Conservation (phyloP, 139 green algal species). For the Eudorina sp. region DNA sequence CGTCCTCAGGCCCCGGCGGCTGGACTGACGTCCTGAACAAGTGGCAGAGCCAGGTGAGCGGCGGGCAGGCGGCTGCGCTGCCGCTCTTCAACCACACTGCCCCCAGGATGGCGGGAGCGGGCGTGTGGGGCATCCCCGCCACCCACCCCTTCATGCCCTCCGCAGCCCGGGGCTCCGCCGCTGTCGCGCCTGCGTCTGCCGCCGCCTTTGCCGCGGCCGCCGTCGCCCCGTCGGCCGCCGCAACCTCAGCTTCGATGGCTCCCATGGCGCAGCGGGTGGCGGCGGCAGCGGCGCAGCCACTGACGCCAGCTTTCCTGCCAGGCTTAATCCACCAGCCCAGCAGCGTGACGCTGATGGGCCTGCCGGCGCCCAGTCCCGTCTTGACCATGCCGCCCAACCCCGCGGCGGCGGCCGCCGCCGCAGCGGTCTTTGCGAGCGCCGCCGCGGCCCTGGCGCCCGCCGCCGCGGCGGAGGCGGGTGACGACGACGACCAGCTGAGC, state of each 20-base stretch:
- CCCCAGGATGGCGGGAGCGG: background rate
- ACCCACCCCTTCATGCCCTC: constrained; percentile 5
- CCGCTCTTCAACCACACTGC: constrained; percentile 28
- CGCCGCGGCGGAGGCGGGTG: background rate
- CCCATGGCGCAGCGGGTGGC: background rate
- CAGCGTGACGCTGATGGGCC: background rate
- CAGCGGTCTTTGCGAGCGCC: background rate
- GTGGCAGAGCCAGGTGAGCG: background rate
- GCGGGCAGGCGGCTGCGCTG: background rate
- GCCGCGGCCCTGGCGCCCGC: background rate
- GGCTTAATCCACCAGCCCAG: no score
- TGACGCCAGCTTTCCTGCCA: no score
- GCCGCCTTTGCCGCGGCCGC: background rate
- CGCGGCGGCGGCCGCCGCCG: background rate
- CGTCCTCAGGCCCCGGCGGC: background rate
- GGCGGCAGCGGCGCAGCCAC: background rate
- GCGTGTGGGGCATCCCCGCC: background rate
- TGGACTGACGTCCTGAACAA: constrained; percentile 36
- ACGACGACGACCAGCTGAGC: background rate
- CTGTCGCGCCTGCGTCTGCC: background rate
- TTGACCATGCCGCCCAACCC: background rate
- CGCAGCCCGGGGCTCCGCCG: no score
- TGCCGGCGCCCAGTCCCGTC: background rate
- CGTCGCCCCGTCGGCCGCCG: background rate
- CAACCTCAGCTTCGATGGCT: background rate